These are phyloP conservation scores for Lentinus brumalis DNA, from an alignment of 768 basidiomycete species.

Conservation along the genomic window DNA sequence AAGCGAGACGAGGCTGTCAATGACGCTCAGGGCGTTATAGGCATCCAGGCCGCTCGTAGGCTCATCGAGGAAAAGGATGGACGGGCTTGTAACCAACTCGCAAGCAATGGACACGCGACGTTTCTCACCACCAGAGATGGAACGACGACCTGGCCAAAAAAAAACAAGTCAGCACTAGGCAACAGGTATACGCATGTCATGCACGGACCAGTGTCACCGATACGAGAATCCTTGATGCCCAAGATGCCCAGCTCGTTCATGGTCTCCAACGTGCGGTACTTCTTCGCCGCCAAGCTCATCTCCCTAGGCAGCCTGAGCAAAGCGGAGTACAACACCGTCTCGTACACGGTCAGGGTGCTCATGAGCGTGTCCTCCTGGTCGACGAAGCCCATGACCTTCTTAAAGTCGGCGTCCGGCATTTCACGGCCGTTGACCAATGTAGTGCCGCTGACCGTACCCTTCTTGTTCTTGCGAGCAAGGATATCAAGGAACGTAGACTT, in stretches of 20 bases:
- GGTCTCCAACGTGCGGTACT: conserved; percentile 91
- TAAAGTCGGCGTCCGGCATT: conserved; percentile 74
- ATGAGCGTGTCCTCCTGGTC: conserved; percentile 99
- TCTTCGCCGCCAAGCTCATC: conserved; percentile 96
- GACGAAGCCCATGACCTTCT: conserved; percentile 89
- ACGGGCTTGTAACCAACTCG: conserved; percentile 96
- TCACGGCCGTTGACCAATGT: conserved; percentile 86
- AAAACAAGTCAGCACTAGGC: not conserved
- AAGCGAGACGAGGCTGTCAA: conserved; percentile 84
- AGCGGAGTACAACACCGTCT: conserved; percentile 94
- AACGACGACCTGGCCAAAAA: conserved; percentile 63
- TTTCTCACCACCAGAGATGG: conserved; percentile 98
- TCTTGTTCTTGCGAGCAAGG: conserved; percentile 86
- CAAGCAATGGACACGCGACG: conserved; percentile 96
- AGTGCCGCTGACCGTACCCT: conserved; percentile 71
- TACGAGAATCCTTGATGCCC: conserved; percentile 84
- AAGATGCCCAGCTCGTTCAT: conserved; percentile 95
- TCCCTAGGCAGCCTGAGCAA: conserved; percentile 87
- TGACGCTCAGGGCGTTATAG: conserved; percentile 93
- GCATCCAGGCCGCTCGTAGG: conserved; percentile 96
- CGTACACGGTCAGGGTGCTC: conserved; percentile 96
- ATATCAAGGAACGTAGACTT: conserved; percentile 98
- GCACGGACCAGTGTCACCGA: conserved; percentile 81
- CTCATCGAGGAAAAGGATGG: conserved; percentile 94
- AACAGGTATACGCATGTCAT: not conserved